These are phyloP conservation scores for Coelastrella sp. DNA, from an alignment of 139 green algal species.

Conservation along the genomic window DNA sequence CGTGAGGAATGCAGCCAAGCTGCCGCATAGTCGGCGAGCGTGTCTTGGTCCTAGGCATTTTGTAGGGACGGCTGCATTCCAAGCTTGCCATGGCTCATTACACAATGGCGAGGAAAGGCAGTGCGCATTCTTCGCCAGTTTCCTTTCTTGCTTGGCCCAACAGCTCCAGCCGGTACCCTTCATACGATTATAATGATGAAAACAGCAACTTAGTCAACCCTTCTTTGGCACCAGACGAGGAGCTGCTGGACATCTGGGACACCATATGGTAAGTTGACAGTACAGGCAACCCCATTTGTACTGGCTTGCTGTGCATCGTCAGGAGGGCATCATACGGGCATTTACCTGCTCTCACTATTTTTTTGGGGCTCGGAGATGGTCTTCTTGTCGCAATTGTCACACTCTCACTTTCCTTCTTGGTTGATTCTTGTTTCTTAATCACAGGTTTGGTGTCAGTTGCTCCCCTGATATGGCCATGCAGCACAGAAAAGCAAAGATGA, in stretches of 20 bases:
- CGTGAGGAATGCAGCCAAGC: not conserved
- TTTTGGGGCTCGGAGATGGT: no score
- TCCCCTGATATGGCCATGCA: not conserved
- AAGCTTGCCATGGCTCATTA: not conserved
- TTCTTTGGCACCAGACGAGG: not conserved
- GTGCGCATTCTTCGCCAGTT: not conserved
- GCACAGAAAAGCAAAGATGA: not conserved
- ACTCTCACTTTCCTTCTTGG: no score
- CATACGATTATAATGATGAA: not conserved
- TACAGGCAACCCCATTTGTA: no score
- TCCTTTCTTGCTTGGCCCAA: not conserved
- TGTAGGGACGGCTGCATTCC: not conserved
- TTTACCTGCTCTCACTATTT: no score
- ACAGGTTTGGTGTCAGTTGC: slow-evolving; percentile 26
- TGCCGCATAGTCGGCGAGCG: not conserved
- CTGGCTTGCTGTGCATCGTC: no score
- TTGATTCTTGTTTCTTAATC: not conserved
- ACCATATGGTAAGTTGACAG: slow-evolving; percentile 12
- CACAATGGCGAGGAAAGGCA: not conserved
- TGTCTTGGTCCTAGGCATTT: not conserved
- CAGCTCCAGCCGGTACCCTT: not conserved
- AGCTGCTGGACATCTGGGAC: slow-evolving; percentile 31
- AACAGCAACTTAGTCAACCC: not conserved
- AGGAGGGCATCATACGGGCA: no score
- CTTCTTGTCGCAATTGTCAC: no score